Percentiles rank a stretch among this genome's conserved stretches.
Evolutionary conservation across 176 grass and related monocot species (phyloP).

Genomic region (Oryza rufipogon): DNA sequence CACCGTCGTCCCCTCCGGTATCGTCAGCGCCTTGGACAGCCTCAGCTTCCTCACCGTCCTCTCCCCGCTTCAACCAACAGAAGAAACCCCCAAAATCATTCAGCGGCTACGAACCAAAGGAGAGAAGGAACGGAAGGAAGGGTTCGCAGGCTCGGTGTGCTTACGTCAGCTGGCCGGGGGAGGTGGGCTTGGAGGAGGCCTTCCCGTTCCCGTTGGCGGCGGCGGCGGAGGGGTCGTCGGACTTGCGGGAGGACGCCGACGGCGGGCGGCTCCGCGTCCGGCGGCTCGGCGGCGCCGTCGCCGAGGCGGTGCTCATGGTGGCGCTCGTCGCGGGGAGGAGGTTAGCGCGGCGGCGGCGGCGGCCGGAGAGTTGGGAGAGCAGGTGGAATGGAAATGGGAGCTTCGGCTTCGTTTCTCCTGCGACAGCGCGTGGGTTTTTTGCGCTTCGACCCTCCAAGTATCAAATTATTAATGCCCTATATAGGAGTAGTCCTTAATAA

Average conservation of each 20-base stretch:
- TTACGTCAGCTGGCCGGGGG: constrained; percentile 55
- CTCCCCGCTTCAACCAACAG: constrained; percentile 55
- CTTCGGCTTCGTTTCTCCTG: constrained; percentile 29
- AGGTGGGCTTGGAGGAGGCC: constrained; percentile 51
- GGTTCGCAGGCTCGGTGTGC: not conserved
- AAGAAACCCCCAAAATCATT: constrained; percentile 34
- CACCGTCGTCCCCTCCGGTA: constrained; percentile 82
- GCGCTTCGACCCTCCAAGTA: not conserved
- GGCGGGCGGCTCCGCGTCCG: constrained; percentile 46
- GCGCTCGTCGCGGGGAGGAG: not conserved
- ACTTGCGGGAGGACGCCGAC: constrained; percentile 55
- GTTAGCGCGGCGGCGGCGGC: not conserved
- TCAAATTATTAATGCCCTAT: too few species aligned
- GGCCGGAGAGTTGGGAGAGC: constrained; percentile 39
- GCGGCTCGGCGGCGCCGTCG: constrained; percentile 44
- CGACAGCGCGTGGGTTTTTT: constrained; percentile 31
- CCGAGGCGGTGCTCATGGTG: constrained; percentile 40
- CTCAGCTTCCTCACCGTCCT: constrained; percentile 96
- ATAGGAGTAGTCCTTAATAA: too few species aligned
- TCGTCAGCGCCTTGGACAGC: constrained; percentile 92
- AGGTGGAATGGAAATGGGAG: constrained; percentile 20
- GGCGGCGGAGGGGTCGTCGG: constrained; percentile 44
- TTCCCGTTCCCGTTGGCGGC: constrained; percentile 56
- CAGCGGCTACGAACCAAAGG: not conserved
- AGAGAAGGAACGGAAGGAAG: not conserved